These are phyloP conservation scores for Dryas integrifolia DNA, from an alignment of 331 rosid genomes.

Conservation along the genomic window DNA sequence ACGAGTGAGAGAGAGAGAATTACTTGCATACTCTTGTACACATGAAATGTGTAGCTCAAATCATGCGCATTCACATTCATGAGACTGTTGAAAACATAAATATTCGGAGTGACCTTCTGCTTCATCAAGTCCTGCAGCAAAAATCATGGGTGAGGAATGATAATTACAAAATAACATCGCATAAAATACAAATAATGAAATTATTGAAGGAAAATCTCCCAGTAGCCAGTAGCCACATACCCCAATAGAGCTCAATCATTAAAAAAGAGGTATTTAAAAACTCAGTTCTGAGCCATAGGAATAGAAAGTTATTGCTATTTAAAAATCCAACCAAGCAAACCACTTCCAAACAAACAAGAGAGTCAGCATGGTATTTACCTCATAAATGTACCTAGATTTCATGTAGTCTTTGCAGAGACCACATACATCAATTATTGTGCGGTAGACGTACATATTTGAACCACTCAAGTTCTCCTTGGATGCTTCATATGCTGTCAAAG, in stretches of 20 bases:
- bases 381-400: conserved; percentile 87
- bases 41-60: conserved; percentile 61
- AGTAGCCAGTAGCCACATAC: not conserved
- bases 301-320: not conserved
- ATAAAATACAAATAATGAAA: not conserved
- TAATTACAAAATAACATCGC: not conserved
- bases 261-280: conserved; percentile 4
- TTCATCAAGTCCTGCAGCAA: conserved; percentile 70
- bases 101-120: conserved; percentile 80
- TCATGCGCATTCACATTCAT: conserved; percentile 89
- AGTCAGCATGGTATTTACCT: conserved; percentile 51
- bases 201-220: not conserved
- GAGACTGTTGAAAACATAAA: conserved; percentile 88
- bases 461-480: conserved; percentile 43
- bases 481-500: conserved; percentile 66
- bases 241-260: not conserved
- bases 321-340: conserved; percentile 14
- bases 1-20: conserved; percentile 1
- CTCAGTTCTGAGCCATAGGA: not conserved
- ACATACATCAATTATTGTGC: conserved; percentile 73
- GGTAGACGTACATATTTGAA: conserved; percentile 76
- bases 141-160: conserved; percentile 22
- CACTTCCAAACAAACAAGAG: conserved; percentile 17
- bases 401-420: conserved; percentile 73
- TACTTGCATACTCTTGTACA: conserved; percentile 75